Evolutionary conservation across 108 stramenopile species (phyloP), one percentile per base, ranked within the genome.

Genomic region (Nannochloropsis gaditana): DNA sequence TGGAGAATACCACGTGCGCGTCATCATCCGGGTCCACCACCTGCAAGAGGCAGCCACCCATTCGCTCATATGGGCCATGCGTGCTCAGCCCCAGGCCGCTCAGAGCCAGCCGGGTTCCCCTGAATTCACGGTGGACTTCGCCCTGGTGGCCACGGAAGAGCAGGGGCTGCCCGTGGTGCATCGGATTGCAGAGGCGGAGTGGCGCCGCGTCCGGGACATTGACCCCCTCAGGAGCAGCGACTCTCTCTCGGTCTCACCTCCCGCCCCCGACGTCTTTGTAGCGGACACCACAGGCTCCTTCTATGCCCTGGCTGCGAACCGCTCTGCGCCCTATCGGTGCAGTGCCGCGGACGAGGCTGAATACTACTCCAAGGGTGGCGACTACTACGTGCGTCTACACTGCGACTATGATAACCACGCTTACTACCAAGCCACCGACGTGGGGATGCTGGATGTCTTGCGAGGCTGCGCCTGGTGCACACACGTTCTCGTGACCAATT

Each of bases 331-430:
- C 6, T 73, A 73, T n/a, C 59, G 59, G 6, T 73, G 59, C 59
- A 73, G 59, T n/a, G 59, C 15, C 19, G 59, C 59, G 59, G 59
- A 73, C 59, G n/a, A 73, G n/a, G 59, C 3, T 6, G 59, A 73
- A n/a, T 73, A 73, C n/a, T n/a, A 6, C 15, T n/a, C 15, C 3
- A 73, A 73, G n/a, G 59, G 59, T n/a, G 59, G 59, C 15, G 59
- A 73, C 15, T 2, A 5, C 59, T 73, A 73, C 59, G 59, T 73
- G 59, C 59, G 59, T 6, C n/a, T 73, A n/a, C 59, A 73, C n/a
- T 73, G 59, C 59, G 59, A 15, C 59, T 73, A 73, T n/a, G 59
- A 73, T n/a, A 73, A 73, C 59, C 59, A 73, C n/a, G 59, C 59
- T 73, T 73, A 73, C 59, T 73, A 73, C 8, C 59, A 73, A 73